Evolutionary conservation across 352 stramenopile species (phyloP).

Genomic region (Phytopythium kandeliae): DNA sequence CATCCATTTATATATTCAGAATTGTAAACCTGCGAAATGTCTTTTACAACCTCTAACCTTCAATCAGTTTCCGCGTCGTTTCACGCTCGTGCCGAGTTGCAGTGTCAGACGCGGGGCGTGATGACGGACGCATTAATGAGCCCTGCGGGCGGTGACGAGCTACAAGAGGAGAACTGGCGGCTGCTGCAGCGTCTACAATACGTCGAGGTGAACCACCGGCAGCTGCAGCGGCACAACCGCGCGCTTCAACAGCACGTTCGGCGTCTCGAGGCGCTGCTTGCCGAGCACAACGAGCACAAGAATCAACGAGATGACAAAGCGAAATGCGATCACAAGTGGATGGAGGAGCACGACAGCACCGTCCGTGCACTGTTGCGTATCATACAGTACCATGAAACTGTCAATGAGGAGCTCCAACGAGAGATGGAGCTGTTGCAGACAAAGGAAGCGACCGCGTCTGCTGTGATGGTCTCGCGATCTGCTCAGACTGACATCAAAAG

Average conservation of each 20-base stretch:
- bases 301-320: not conserved
- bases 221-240: slow-evolving; percentile 8
- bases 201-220: slow-evolving; percentile 11
- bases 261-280: slow-evolving; percentile 14
- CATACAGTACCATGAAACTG: slow-evolving; percentile 35
- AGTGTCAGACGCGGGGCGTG: no score
- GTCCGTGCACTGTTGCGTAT: slow-evolving; percentile 45
- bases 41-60: not conserved
- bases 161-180: slow-evolving; percentile 34
- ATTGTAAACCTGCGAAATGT: not conserved
- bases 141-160: not conserved
- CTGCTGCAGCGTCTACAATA: slow-evolving; percentile 26
- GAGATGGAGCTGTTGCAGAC: slow-evolving; percentile 15
- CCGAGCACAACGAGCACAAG: not conserved
- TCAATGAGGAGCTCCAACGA: slow-evolving; percentile 7
- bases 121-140: not conserved
- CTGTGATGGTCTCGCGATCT: slow-evolving; percentile 13
- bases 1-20: not conserved
- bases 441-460: not conserved
- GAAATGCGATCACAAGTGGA: slow-evolving; percentile 21
- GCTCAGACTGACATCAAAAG: slow-evolving; percentile 19
- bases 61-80: not conserved
- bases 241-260: slow-evolving; percentile 13
- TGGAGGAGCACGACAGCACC: slow-evolving; percentile 33
- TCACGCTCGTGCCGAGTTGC: not conserved